A percentile compares a stretch with the other conserved stretches of the same genome.
phyloP scores from a whole-genome alignment of 495 filamentous ascomycete species.

The Neurospora discreta region DNA sequence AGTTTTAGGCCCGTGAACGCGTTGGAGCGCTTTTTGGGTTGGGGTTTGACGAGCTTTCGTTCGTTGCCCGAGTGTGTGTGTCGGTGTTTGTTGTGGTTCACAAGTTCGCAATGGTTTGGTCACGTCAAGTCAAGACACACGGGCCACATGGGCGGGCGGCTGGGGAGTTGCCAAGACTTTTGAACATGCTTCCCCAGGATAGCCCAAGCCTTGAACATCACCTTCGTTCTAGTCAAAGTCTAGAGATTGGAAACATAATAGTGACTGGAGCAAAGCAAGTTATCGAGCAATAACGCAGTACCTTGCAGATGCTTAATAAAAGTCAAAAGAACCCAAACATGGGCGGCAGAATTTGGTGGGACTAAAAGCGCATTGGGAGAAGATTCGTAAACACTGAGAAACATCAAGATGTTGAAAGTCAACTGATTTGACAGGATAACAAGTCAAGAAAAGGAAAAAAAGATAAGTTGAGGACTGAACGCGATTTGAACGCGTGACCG shows the following conservation, averaged over 20 bases:
- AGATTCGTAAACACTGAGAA: not conserved
- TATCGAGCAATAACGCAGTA: not conserved
- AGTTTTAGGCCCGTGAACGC: constrained; percentile 7
- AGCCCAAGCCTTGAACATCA: not conserved
- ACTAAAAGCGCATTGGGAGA: not conserved
- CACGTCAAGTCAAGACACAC: not conserved
- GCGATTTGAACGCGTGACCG: not conserved
- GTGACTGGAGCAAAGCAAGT: not conserved
- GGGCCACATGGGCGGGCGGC: not conserved
- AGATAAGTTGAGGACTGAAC: not conserved
- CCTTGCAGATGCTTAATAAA: not conserved
- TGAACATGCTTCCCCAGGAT: not conserved
- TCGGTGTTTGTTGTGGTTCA: not conserved
- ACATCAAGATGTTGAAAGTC: not conserved
- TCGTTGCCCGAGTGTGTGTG: not conserved
- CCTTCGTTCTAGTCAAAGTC: not conserved
- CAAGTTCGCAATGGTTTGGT: not conserved
- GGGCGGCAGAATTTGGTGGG: not conserved
- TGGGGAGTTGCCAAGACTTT: not conserved
- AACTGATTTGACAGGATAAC: not conserved
- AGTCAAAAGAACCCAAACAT: not conserved
- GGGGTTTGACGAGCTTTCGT: not conserved
- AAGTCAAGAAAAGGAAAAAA: not conserved
- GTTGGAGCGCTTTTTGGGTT: constrained; percentile 6
- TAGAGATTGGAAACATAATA: not conserved